These are phyloP conservation scores for Ceratobasidium sp. DNA, from an alignment of 1,284 basidiomycete genomes.

Conservation along the genomic window DNA sequence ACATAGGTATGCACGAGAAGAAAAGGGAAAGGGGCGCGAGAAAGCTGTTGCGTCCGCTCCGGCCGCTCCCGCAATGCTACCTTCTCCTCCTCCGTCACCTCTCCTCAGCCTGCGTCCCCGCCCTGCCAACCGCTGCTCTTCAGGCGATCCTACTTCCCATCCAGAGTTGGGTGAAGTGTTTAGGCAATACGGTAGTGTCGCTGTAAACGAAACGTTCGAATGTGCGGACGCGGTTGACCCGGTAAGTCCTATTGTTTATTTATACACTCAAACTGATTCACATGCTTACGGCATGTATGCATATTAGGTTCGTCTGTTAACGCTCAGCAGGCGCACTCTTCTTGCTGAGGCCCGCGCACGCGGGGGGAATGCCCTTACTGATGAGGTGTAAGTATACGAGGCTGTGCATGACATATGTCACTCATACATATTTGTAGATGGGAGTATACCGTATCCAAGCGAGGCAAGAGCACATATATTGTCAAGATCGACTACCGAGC, in stretches of 20 bases:
- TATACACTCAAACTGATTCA: background rate
- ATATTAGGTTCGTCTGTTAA: slow-evolving; percentile 40
- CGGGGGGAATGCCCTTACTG: slow-evolving; percentile 36
- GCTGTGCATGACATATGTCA: slow-evolving; percentile 26
- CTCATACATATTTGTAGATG: slow-evolving; percentile 32
- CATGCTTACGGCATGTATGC: slow-evolving; percentile 40
- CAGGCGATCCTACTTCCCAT: background rate
- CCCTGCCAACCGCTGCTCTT: slow-evolving; percentile 7
- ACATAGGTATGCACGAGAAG: background rate
- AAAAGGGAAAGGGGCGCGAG: slow-evolving; percentile 26
- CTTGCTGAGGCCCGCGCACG: slow-evolving; percentile 28
- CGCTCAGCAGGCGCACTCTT: slow-evolving; percentile 30
- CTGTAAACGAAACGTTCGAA: slow-evolving; percentile 35
- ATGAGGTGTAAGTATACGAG: slow-evolving; percentile 35
- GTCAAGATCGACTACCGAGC: slow-evolving; percentile 34
- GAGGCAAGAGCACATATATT: slow-evolving; percentile 26
- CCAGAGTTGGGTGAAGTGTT: slow-evolving; percentile 3
- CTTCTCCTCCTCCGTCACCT: slow-evolving; percentile 29
- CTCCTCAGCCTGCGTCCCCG: slow-evolving; percentile 26
- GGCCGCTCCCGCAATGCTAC: background rate
- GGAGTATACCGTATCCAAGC: slow-evolving; percentile 43
- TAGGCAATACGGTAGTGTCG: slow-evolving; percentile 9
- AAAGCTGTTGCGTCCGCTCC: slow-evolving; percentile 5
- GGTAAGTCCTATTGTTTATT: slow-evolving; percentile 15
- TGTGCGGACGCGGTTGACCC: slow-evolving; percentile 40